Conservation (phyloP, 2,329 filamentous ascomycete species). For the Aspergillus sp. region DNA sequence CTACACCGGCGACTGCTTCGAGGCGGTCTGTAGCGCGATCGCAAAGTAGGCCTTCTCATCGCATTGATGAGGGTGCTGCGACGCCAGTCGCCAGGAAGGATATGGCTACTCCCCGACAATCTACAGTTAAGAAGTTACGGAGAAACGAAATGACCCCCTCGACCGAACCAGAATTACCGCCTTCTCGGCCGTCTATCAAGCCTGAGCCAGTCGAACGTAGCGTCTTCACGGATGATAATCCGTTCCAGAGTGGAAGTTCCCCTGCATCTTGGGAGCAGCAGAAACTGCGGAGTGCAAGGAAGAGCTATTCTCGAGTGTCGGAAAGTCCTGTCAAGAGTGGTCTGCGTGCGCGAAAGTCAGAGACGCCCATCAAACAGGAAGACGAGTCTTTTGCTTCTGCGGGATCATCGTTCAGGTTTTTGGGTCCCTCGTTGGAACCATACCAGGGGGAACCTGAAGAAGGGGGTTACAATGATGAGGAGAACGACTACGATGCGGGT, state of each 20-base stretch:
- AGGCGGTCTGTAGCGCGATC: conserved; percentile 30
- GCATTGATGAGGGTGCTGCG: conserved; percentile 24
- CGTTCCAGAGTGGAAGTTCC: conserved; percentile 81
- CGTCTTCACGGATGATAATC: conserved; percentile 83
- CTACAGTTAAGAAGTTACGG: conserved; percentile 46
- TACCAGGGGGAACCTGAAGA: conserved; percentile 33
- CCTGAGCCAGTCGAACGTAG: conserved; percentile 47
- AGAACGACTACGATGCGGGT: conserved; percentile 54
- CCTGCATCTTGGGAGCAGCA: conserved; percentile 48
- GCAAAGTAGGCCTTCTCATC: conserved; percentile 25
- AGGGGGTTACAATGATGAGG: conserved; percentile 47
- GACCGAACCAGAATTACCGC: conserved; percentile 23
- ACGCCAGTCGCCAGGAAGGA: conserved; percentile 31
- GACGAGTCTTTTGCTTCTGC: conserved; percentile 49
- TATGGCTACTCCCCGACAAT: conserved; percentile 31
- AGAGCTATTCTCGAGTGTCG: conserved; percentile 43
- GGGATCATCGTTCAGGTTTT: conserved; percentile 54
- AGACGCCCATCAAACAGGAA: conserved; percentile 40
- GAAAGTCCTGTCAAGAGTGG: conserved; percentile 22
- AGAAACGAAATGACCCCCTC: conserved; percentile 41
- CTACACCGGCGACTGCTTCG: conserved; percentile 21
- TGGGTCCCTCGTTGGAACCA: conserved; percentile 32
- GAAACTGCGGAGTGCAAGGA: conserved; percentile 41
- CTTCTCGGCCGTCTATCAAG: conserved; percentile 37
- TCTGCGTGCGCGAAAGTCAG: conserved; percentile 26